Evolutionary conservation across 2,329 filamentous ascomycete genomes (phyloP).

Genomic region (Sporothrix brunneoviolacea): DNA sequence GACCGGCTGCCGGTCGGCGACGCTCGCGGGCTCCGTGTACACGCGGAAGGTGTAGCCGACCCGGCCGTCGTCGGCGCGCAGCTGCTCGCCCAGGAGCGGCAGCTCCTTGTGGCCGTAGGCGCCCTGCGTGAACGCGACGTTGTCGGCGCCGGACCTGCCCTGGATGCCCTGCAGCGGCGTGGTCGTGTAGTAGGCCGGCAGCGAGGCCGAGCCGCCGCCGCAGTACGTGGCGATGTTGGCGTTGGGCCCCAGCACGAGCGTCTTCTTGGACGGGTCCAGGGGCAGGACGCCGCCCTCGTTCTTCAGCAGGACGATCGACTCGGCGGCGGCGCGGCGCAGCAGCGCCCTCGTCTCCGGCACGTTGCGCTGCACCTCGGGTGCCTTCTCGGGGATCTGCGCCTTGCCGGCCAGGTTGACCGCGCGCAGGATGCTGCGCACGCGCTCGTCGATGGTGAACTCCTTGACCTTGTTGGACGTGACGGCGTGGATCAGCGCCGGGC

Average conservation of each 20-base stretch:
- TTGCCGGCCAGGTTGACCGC: conserved; percentile 16
- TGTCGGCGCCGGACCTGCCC: conserved; percentile 23
- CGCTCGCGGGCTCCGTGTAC: conserved; percentile 12
- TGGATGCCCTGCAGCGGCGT: conserved; percentile 37
- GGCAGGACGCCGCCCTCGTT: conserved; percentile 50
- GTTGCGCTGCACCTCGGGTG: conserved; percentile 11
- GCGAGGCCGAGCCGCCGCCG: conserved; percentile 18
- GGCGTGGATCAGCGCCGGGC: conserved; percentile 12
- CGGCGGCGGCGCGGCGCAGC: conserved; percentile 14
- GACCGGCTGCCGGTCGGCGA: neutral
- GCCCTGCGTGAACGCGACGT: conserved; percentile 22
- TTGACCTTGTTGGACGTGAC: conserved; percentile 18
- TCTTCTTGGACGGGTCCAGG: conserved; percentile 32
- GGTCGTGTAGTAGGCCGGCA: conserved; percentile 37
- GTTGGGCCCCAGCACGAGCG: conserved; percentile 45
- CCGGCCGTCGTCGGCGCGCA: conserved; percentile 11
- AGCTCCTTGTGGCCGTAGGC: conserved; percentile 17
- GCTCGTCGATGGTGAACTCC: conserved; percentile 23
- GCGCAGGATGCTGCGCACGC: conserved; percentile 23
- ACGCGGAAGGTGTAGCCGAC: conserved; percentile 15
- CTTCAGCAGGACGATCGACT: conserved; percentile 26
- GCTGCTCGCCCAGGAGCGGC: conserved; percentile 13
- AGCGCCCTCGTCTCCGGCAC: conserved; percentile 12
- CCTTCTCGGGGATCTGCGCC: conserved; percentile 7
- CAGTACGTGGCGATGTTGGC: conserved; percentile 32